A percentile compares a stretch with the other conserved stretches of the same genome.
Evolutionary conservation across 345 rosid genomes (phyloP).

Genomic region (Dipteronia dyeriana): DNA sequence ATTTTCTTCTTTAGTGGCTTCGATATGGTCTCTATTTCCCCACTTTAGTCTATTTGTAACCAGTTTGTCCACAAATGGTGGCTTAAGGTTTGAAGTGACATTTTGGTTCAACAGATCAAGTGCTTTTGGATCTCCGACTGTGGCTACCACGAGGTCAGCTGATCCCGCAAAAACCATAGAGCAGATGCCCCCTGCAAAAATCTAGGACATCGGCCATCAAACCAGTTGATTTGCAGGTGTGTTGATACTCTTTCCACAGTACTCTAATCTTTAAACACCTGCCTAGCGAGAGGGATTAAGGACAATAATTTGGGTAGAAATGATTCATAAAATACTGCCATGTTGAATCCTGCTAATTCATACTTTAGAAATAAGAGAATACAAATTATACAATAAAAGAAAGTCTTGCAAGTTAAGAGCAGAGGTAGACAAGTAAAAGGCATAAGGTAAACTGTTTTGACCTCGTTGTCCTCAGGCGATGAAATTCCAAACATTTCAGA

Average conservation of each 20-base stretch:
- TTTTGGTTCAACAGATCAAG: constrained; percentile 61
- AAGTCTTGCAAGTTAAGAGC: background rate
- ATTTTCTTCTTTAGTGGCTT: constrained; percentile 42
- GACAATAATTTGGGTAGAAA: constrained; percentile 3
- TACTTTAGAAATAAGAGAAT: background rate
- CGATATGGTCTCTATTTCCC: constrained; percentile 68
- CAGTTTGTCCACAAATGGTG: constrained; percentile 46
- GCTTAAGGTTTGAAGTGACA: constrained; percentile 51
- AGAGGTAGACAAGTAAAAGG: constrained; percentile 8
- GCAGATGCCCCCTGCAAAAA: constrained; percentile 89
- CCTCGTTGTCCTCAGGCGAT: constrained; percentile 59
- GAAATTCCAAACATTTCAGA: constrained; percentile 74
- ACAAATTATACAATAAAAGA: background rate
- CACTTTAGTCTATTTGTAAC: constrained; percentile 59
- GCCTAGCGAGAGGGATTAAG: background rate
- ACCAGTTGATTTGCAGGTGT: constrained; percentile 90
- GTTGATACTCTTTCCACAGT: constrained; percentile 78
- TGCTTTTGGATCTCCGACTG: constrained; percentile 69
- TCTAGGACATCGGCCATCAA: constrained; percentile 77
- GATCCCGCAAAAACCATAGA: constrained; percentile 72
- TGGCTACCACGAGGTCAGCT: constrained; percentile 71
- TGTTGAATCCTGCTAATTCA: background rate
- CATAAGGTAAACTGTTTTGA: constrained; percentile 22
- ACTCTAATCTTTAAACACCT: constrained; percentile 61
- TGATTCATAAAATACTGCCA: background rate